Evolutionary conservation across 805 yeast genomes (phyloP).

Genomic region (Komagataella pseudopastoris): DNA sequence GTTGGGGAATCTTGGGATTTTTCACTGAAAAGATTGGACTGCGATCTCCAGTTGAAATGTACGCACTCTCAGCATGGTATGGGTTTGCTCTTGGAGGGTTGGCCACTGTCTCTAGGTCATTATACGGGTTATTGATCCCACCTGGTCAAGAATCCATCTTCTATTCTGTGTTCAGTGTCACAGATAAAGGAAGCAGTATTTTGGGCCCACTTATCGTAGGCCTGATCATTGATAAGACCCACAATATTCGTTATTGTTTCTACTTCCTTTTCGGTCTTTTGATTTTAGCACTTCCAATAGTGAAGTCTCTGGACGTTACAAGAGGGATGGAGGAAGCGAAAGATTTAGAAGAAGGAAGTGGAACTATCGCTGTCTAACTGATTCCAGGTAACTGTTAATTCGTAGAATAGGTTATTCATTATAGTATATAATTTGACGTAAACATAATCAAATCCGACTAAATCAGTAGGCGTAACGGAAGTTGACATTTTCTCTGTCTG

Average conservation of each 20-base stretch:
- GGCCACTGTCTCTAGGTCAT: constrained; percentile 54
- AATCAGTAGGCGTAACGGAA: constrained; percentile 25
- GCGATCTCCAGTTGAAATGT: constrained; percentile 56
- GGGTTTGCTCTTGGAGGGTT: constrained; percentile 67
- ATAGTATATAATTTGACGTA: not conserved
- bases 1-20: constrained; percentile 61
- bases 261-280: constrained; percentile 45
- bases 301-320: constrained; percentile 36
- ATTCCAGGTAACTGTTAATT: too few relatives aligned
- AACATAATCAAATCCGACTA: constrained; percentile 9
- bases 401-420: not conserved
- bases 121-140: constrained; percentile 59
- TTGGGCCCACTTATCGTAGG: constrained; percentile 69
- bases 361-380: not conserved
- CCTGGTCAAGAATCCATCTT: constrained; percentile 63
- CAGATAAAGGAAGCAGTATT: constrained; percentile 71
- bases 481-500: constrained; percentile 37
- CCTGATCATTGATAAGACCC: constrained; percentile 55
- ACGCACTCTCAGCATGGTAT: constrained; percentile 55
- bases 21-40: constrained; percentile 40
- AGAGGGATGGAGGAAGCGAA: constrained; percentile 30
- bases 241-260: constrained; percentile 62
- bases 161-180: constrained; percentile 62
- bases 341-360: not conserved
- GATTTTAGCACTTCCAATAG: constrained; percentile 43